Percentiles rank a stretch among this genome's conserved stretches.
These are phyloP conservation scores for Brachypodium distachyon DNA, from an alignment of 202 grass and related monocot species.

Conservation along the genomic window DNA sequence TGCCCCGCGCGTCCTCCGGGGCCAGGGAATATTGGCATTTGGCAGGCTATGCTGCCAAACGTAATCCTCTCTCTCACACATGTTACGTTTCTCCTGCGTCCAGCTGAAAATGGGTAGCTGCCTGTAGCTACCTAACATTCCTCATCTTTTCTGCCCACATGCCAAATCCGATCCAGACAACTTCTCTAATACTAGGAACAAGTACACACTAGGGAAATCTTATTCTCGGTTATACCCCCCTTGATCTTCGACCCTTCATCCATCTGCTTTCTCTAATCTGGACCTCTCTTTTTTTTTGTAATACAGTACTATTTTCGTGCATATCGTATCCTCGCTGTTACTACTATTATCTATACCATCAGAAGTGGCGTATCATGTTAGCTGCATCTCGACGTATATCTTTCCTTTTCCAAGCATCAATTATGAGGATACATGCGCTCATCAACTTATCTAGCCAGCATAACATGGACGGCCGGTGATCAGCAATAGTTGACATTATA, in stretches of 20 bases:
- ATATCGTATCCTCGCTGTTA: too few relatives aligned
- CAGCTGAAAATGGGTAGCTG: not conserved
- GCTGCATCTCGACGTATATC: not conserved
- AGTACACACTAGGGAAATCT: too few relatives aligned
- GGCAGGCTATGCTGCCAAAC: not conserved
- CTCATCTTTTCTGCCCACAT: not conserved
- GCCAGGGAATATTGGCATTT: not conserved
- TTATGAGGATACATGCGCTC: constrained; percentile 4
- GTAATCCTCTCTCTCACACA: not conserved
- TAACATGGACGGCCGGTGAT: constrained; percentile 5
- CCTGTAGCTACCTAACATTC: constrained; percentile 2
- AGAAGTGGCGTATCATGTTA: not conserved
- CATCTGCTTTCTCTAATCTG: not conserved
- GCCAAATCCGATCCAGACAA: not conserved
- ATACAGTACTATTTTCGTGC: not conserved
- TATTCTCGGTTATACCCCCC: not conserved
- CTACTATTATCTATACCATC: not conserved
- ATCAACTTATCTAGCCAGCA: not conserved
- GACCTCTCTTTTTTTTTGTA: not conserved
- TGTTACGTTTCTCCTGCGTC: not conserved
- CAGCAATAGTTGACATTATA: constrained; percentile 28
- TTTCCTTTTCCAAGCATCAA: not conserved
- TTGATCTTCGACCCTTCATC: not conserved
- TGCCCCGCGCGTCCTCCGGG: not conserved
- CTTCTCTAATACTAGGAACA: too few relatives aligned